phyloP scores from a whole-genome alignment of 2,329 filamentous ascomycete genomes.

The Pestalotiopsis sp. region DNA sequence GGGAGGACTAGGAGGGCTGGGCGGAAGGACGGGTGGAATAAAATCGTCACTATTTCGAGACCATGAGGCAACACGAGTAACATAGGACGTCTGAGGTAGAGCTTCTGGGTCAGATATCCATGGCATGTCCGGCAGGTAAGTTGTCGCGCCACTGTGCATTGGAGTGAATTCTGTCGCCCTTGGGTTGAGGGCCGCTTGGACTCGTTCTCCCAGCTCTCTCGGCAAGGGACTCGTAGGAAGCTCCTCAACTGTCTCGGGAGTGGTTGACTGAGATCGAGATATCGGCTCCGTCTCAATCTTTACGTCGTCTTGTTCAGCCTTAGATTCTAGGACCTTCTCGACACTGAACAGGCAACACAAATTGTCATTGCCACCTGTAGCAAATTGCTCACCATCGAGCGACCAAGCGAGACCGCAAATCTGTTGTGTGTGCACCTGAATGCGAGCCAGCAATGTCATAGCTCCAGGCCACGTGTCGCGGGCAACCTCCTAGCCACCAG shows the following conservation, averaged over 20 bases:
- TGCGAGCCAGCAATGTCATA: conserved; percentile 76
- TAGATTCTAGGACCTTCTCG: conserved; percentile 51
- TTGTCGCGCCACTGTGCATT: not conserved
- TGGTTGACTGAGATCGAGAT: not conserved
- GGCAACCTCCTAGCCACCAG: conserved; percentile 62
- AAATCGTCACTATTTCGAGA: not conserved
- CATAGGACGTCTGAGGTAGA: not conserved
- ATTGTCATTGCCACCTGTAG: conserved; percentile 93
- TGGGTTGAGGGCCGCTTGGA: not conserved
- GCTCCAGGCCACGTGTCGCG: conserved; percentile 74
- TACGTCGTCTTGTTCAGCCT: conserved; percentile 1
- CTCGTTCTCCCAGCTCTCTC: not conserved
- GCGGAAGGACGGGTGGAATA: not conserved
- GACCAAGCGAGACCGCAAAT: conserved; percentile 95
- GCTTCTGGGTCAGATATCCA: not conserved
- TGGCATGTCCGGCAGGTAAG: not conserved
- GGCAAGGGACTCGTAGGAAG: not conserved
- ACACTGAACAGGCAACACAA: conserved; percentile 80
- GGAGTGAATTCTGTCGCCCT: not conserved
- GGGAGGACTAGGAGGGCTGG: not conserved
- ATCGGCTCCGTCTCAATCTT: not conserved
- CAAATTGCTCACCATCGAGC: conserved; percentile 73
- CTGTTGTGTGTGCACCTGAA: conserved; percentile 82
- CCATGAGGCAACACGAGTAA: not conserved
- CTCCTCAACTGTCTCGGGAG: not conserved